Conservation (phyloP, 345 rosid species). For the Cardamine occulta region DNA sequence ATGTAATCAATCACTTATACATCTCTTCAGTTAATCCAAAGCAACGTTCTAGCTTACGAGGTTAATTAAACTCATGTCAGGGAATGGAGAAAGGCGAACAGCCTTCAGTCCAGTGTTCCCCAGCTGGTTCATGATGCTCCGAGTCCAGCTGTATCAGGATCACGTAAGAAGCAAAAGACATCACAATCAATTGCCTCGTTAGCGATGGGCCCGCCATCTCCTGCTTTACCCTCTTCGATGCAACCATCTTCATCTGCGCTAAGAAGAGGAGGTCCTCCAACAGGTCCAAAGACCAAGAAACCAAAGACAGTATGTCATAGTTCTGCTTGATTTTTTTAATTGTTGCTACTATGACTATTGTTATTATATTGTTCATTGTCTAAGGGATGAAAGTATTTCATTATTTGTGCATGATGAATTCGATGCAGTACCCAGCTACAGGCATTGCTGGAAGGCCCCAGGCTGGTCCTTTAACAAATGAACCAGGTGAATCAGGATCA, state of each 20-base stretch:
- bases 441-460: slow-evolving; percentile 70
- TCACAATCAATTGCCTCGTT: slow-evolving; percentile 79
- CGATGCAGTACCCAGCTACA: slow-evolving; percentile 70
- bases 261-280: slow-evolving; percentile 70
- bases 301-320: slow-evolving; percentile 74
- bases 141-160: slow-evolving; percentile 87
- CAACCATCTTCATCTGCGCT: slow-evolving; percentile 85
- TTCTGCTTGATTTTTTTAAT: slow-evolving; percentile 20
- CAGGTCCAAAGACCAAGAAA: slow-evolving; percentile 76
- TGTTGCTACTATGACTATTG: background rate
- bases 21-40: background rate
- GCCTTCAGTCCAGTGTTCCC: slow-evolving; percentile 65
- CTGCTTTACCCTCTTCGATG: slow-evolving; percentile 70
- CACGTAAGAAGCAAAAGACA: slow-evolving; percentile 85
- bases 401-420: slow-evolving; percentile 55
- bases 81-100: slow-evolving; percentile 91
- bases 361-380: slow-evolving; percentile 26
- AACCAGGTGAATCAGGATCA: slow-evolving; percentile 65
- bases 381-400: slow-evolving; percentile 30
- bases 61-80: slow-evolving; percentile 45
- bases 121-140: slow-evolving; percentile 72
- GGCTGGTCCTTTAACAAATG: slow-evolving; percentile 63
- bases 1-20: slow-evolving; percentile 7
- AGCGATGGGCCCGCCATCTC: slow-evolving; percentile 77
- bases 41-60: slow-evolving; percentile 2